Conservation (phyloP, 208 protist genomes). For the Lotmaria passim region DNA sequence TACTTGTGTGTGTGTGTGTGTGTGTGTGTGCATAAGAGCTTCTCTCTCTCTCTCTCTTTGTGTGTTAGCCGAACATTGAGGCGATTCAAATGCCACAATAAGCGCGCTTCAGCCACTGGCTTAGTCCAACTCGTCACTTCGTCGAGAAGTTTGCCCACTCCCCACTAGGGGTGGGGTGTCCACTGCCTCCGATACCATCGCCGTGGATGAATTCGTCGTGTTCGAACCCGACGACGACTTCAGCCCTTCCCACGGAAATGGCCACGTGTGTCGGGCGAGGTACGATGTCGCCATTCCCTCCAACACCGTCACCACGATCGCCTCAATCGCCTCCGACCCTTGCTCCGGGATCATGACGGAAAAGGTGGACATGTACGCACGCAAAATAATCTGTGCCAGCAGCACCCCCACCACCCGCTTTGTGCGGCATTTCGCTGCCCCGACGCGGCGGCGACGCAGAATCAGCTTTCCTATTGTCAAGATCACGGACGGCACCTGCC, state of each 20-base stretch:
- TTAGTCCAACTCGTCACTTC: slow-evolving; percentile 17
- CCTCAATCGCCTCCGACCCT: slow-evolving; percentile 48
- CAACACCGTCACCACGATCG: slow-evolving; percentile 50
- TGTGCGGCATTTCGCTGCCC: slow-evolving; percentile 51
- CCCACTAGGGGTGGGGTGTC: slow-evolving; percentile 19
- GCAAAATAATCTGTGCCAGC: slow-evolving; percentile 59
- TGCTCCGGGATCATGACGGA: slow-evolving; percentile 81
- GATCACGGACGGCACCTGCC: slow-evolving; percentile 74
- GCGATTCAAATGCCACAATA: too few relatives aligned
- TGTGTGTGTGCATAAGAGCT: too few relatives aligned
- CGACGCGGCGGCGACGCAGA: slow-evolving; percentile 49
- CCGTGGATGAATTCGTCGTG: slow-evolving; percentile 30
- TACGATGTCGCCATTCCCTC: slow-evolving; percentile 67
- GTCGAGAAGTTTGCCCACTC: slow-evolving; percentile 3
- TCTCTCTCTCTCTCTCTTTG: too few relatives aligned
- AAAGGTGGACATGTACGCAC: slow-evolving; percentile 73
- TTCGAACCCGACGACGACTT: slow-evolving; percentile 3
- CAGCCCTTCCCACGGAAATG: slow-evolving; percentile 40
- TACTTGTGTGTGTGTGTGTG: too few relatives aligned
- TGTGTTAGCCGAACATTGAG: too few relatives aligned
- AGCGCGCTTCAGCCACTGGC: too few relatives aligned
- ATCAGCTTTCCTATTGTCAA: slow-evolving; percentile 73
- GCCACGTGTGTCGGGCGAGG: slow-evolving; percentile 74
- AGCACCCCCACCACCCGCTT: slow-evolving; percentile 69
- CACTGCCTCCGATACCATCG: slow-evolving; percentile 25